phyloP scores from a whole-genome alignment of 768 basidiomycete species.

The Clitopilus hobsonii region DNA sequence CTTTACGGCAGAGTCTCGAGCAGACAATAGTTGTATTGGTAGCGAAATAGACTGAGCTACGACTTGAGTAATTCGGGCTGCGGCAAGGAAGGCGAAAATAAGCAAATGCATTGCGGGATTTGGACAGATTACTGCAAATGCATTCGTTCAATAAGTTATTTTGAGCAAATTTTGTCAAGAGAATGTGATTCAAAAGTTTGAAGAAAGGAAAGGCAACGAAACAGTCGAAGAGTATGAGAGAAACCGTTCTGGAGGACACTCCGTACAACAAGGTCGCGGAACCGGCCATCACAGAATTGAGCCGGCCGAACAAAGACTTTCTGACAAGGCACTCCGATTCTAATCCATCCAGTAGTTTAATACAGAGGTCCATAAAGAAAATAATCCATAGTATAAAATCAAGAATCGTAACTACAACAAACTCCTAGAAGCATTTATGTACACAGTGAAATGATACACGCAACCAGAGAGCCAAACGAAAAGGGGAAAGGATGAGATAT shows the following conservation, averaged over 20 bases:
- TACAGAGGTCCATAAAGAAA: not conserved
- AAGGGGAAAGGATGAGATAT: no score
- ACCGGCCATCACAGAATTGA: not conserved
- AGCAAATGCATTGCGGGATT: not conserved
- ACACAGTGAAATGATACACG: slow-evolving; percentile 30
- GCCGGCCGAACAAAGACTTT: not conserved
- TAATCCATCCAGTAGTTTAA: not conserved
- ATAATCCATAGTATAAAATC: not conserved
- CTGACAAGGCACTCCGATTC: not conserved
- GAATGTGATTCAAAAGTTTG: not conserved
- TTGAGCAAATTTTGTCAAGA: not conserved
- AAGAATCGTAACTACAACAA: slow-evolving; percentile 13
- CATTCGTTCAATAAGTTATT: not conserved
- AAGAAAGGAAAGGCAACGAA: slow-evolving; percentile 1
- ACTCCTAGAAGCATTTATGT: slow-evolving; percentile 18
- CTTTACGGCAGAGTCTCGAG: not conserved
- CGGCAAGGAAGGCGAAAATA: not conserved
- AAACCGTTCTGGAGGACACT: no score
- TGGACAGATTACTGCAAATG: not conserved
- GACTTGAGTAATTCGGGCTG: not conserved
- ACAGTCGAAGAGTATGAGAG: not conserved
- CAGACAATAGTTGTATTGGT: not conserved
- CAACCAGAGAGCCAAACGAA: slow-evolving; percentile 15
- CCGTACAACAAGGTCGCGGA: no score
- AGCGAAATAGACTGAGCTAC: not conserved